Base-by-base conservation (phyloP, 2,329 filamentous ascomycete genomes). In the Penicillium sp. region DNA sequence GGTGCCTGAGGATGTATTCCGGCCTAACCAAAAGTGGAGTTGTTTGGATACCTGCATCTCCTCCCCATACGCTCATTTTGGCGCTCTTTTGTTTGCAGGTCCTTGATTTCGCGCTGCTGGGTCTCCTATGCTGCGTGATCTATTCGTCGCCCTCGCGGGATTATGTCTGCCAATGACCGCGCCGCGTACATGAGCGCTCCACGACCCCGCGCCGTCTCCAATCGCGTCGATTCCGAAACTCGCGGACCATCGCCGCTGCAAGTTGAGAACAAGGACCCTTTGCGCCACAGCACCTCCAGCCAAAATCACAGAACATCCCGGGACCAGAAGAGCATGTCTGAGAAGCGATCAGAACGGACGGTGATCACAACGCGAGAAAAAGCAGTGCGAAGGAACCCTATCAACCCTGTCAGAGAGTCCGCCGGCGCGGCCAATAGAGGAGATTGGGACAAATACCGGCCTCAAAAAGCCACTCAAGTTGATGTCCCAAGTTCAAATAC, bases 301-400 rank as follows among this genome's bases (percentile, higher is more conserved):
- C 67, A 64, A 31, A 69, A 67, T 42, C 54, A 56, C 44, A 64
- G 61, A 50, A 51, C 62, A 46, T 65, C 63, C 44, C 64, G 67
- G 56, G 72, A 68, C 19, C 61, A 61, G 28, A 70, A 64, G 28
- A 63, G 57, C 25, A 62, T 63, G 33, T 64, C 61, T 28, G 74
- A 76, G 49, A 69, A 70, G 50, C 67, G 71, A 38, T 63, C 67
- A 2, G 72, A 72, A 46, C 70, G 70, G 48, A 64, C 64, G 18
- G 61, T 81, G 46, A 76, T 84, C 52, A 81, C 82, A 38, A 83
- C 81, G 18, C 74, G 80, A 49, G 86, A 89, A 62, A 82, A 81
- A 46, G 65, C 84, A 30, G 75, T 78, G 49, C 77, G 82, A 7
- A 78, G 76, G 62, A 88, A 84, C 59, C 79, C 84, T 12, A 71